A percentile compares a stretch with the other conserved stretches of the same genome.
These are phyloP conservation scores for Leishmania amazonensis DNA, from an alignment of 208 protist genomes.

Conservation along the genomic window DNA sequence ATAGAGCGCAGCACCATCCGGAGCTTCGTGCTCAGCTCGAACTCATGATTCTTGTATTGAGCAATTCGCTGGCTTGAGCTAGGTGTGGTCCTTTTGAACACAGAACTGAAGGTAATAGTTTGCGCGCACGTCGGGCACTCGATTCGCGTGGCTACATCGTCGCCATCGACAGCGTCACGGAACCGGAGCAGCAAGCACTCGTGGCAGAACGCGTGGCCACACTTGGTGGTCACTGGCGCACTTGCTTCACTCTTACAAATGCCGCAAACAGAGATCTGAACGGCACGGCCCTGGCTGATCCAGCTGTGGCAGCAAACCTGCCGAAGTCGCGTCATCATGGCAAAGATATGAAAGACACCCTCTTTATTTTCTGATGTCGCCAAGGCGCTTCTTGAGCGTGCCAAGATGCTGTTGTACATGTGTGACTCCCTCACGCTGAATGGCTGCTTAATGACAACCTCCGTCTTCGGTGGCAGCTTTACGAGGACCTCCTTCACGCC, in stretches of 20 bases:
- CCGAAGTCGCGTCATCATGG: constrained; percentile 93
- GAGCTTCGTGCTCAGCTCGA: constrained; percentile 88
- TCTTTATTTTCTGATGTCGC: constrained; percentile 63
- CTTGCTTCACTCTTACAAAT: constrained; percentile 79
- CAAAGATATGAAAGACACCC: constrained; percentile 90
- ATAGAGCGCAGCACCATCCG: constrained; percentile 79
- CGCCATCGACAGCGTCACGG: constrained; percentile 75
- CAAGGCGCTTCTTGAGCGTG: constrained; percentile 72
- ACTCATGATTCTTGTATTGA: constrained; percentile 66
- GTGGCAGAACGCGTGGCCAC: constrained; percentile 88
- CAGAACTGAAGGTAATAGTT: constrained; percentile 52
- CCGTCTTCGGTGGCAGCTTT: constrained; percentile 76
- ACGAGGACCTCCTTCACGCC: constrained; percentile 81
- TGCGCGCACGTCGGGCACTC: constrained; percentile 64
- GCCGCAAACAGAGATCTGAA: constrained; percentile 75
- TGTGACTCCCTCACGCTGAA: constrained; percentile 78
- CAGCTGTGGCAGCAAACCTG: constrained; percentile 93
- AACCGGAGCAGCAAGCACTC: constrained; percentile 85
- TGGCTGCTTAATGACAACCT: constrained; percentile 61
- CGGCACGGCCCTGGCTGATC: constrained; percentile 70
- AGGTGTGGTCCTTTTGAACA: constrained; percentile 60
- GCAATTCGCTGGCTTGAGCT: constrained; percentile 74
- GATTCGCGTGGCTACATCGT: constrained; percentile 61
- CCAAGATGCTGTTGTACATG: constrained; percentile 89
- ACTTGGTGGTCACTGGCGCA: constrained; percentile 60